Evolutionary conservation across 305 asterid species (phyloP).

Genomic region (Fraxinus sp.): DNA sequence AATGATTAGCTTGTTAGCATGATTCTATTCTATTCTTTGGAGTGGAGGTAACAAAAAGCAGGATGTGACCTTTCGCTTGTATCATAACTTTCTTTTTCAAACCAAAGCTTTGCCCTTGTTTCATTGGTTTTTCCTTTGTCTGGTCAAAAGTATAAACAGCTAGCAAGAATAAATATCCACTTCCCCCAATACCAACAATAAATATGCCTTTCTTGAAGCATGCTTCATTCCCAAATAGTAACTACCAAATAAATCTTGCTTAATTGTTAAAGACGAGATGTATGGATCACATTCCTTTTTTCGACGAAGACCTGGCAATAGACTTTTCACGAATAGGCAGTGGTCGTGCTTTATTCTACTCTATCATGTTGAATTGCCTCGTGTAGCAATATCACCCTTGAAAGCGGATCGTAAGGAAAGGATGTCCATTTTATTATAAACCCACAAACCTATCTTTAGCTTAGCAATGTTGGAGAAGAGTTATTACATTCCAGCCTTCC

Average conservation of each 20-base stretch:
- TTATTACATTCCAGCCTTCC: background rate
- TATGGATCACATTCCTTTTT: background rate
- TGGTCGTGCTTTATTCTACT: background rate
- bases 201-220: conserved; percentile 29
- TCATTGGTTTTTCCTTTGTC: conserved; percentile 17
- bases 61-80: conserved; percentile 17
- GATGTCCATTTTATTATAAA: background rate
- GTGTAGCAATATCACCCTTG: background rate
- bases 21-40: conserved; percentile 42
- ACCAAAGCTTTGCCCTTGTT: conserved; percentile 21
- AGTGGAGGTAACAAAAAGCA: conserved; percentile 35
- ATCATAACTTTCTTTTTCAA: background rate
- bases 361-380: background rate
- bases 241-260: background rate
- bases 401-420: background rate
- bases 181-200: background rate
- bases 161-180: conserved; percentile 27
- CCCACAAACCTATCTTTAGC: background rate
- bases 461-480: background rate
- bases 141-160: conserved; percentile 31
- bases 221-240: conserved; percentile 35
- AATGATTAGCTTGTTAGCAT: conserved; percentile 4
- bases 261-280: background rate
- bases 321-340: background rate
- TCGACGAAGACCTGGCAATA: background rate